Conservation (phyloP, 2,329 filamentous ascomycete genomes). For the Dactylellina drechsleri region DNA sequence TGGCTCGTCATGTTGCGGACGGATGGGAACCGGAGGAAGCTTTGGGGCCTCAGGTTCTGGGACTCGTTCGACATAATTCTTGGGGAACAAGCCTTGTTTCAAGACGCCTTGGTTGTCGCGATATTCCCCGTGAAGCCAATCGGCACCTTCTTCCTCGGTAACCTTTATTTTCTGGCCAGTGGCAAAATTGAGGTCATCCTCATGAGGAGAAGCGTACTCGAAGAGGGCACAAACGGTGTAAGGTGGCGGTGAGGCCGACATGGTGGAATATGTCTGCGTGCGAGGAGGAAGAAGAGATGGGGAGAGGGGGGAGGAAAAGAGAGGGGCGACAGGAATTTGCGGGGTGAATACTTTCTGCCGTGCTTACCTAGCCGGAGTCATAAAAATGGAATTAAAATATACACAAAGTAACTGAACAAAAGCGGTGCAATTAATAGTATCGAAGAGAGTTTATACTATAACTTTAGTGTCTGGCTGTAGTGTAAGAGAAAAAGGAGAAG, state of each 20-base stretch:
- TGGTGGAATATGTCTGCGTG: slow-evolving; percentile 2
- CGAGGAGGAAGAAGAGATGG: background rate
- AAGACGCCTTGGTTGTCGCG: slow-evolving; percentile 77
- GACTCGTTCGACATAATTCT: slow-evolving; percentile 85
- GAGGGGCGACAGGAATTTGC: background rate
- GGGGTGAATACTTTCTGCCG: background rate
- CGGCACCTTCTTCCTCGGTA: slow-evolving; percentile 87
- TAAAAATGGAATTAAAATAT: slow-evolving; percentile 1
- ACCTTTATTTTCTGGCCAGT: slow-evolving; percentile 92
- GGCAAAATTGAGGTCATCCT: slow-evolving; percentile 90
- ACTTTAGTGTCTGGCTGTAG: too few relatives aligned
- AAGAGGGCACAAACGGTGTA: slow-evolving; percentile 97
- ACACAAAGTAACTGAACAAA: too few relatives aligned
- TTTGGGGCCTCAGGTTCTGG: slow-evolving; percentile 54
- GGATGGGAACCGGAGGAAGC: slow-evolving; percentile 53
- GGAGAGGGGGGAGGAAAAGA: background rate
- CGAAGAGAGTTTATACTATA: too few relatives aligned
- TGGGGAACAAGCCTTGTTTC: slow-evolving; percentile 88
- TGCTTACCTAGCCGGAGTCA: too few relatives aligned
- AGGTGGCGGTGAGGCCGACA: slow-evolving; percentile 65
- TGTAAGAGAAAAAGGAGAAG: too few relatives aligned
- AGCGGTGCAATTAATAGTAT: too few relatives aligned
- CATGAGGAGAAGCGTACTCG: slow-evolving; percentile 91
- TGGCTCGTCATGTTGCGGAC: slow-evolving; percentile 55
- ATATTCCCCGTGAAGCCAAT: slow-evolving; percentile 94